Evolutionary conservation across 2,329 filamentous ascomycete species (phyloP).

Genomic region (Eurotiales sp.): DNA sequence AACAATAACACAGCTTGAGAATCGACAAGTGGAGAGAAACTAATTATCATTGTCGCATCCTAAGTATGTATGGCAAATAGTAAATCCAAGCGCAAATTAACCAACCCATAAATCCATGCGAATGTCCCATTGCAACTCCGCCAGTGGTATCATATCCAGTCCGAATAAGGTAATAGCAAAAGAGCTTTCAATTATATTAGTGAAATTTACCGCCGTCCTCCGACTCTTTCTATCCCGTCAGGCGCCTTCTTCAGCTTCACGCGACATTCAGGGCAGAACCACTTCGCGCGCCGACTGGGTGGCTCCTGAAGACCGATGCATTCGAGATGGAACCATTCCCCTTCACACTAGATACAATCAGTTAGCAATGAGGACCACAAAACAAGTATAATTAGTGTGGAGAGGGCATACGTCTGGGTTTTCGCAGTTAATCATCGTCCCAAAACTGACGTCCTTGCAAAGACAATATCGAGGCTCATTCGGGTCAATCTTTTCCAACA

Average conservation of each 20-base stretch:
- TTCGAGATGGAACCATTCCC: slow-evolving; percentile 64
- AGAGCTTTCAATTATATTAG: background rate
- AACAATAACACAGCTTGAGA: too few species aligned
- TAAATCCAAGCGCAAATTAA: background rate
- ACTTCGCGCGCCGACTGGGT: slow-evolving; percentile 59
- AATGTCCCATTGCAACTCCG: background rate
- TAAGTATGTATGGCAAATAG: background rate
- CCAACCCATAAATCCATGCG: background rate
- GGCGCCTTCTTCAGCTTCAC: slow-evolving; percentile 45
- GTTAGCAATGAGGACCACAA: too few species aligned
- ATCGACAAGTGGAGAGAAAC: too few species aligned
- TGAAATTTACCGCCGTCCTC: slow-evolving; percentile 25
- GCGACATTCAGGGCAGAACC: slow-evolving; percentile 63
- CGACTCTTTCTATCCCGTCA: slow-evolving; percentile 38
- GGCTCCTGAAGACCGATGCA: slow-evolving; percentile 58
- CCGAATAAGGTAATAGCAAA: slow-evolving; percentile 4
- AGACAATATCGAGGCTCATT: slow-evolving; percentile 62
- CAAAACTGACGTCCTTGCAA: slow-evolving; percentile 62
- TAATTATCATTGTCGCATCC: too few species aligned
- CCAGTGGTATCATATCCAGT: slow-evolving; percentile 9
- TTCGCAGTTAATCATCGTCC: slow-evolving; percentile 64
- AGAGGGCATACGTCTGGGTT: slow-evolving; percentile 50
- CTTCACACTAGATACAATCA: slow-evolving; percentile 55
- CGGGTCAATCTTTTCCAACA: slow-evolving; percentile 53
- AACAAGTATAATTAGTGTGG: too few species aligned